Evolutionary conservation across 2,329 filamentous ascomycete species (phyloP), one percentile per base, ranked within the genome.

Genomic region (Coniochaeta sp.): DNA sequence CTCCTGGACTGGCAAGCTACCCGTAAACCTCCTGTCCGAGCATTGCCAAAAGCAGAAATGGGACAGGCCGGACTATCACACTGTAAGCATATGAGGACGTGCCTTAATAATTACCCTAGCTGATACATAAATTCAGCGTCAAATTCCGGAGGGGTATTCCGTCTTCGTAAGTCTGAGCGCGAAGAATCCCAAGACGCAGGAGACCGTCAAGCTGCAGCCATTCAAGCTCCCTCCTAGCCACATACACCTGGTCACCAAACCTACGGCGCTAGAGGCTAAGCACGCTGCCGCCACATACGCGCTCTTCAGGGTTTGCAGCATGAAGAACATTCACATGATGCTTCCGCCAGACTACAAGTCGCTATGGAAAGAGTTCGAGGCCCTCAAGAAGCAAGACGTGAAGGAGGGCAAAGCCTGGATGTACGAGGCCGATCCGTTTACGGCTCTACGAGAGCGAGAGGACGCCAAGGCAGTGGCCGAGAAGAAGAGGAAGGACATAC

Each of bases 1-100:
- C 61, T 97, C 92, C 66, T 99, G 95, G 95, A 99, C 95, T 0
- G 95, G 95, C 44, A 99, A 99, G 73, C 79, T 99, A 34, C 95
- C 95, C 1, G 90, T 97, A 64, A 97, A 96, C 71, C 82, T 98
- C 68, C 84, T 98, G 64, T 91, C 90, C 38, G 95, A 98, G 79
- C 90, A 96, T 75, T 97, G 93, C 69, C 92, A 96, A 76, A 96
- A 93, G 74, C 90, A 96, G 73, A 91, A 91, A 71, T 99, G 95
- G 95, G 90, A 91, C 65, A 93, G 88, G 71, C 93, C 93, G 1
- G 93, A 96, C 64, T 99, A 96, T 73, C 89, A 89, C 64, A 91
- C 91, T 78, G 86, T 89, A 77, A 71, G 75, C 64, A 60, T 60
- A 30, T 30, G 17, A 32, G 9, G 34, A 32, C 26, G 52, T 30